These are phyloP conservation scores for Colletotrichum musicola DNA, from an alignment of 2,329 filamentous ascomycete genomes.

Conservation along the genomic window DNA sequence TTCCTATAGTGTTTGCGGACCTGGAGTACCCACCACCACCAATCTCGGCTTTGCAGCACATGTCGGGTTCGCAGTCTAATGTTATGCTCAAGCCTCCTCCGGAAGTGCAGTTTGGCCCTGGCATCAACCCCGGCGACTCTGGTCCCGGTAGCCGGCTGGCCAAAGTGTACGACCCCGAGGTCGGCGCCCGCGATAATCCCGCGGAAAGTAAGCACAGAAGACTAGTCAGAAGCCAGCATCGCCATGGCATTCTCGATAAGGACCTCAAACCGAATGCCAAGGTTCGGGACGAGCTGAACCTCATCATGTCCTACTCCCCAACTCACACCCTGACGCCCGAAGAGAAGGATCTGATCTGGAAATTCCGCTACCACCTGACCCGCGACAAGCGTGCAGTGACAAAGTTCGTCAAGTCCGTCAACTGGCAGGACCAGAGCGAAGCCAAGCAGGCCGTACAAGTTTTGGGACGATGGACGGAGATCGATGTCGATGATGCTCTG, in stretches of 20 bases:
- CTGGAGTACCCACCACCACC: constrained; percentile 91
- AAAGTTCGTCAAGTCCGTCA: constrained; percentile 98
- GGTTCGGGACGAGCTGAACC: constrained; percentile 92
- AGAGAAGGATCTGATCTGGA: constrained; percentile 97
- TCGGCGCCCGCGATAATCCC: constrained; percentile 89
- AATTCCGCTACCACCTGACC: constrained; percentile 94
- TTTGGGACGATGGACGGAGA: constrained; percentile 93
- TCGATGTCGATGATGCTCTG: constrained; percentile 95
- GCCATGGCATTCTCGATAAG: constrained; percentile 93
- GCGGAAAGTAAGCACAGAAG: constrained; percentile 95
- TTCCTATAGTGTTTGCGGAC: constrained; percentile 94
- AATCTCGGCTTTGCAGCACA: constrained; percentile 79
- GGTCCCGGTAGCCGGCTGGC: constrained; percentile 74
- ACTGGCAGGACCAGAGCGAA: constrained; percentile 90
- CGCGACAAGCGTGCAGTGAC: constrained; percentile 93
- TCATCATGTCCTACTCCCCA: constrained; percentile 91
- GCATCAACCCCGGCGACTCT: constrained; percentile 77
- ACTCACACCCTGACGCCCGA: constrained; percentile 89
- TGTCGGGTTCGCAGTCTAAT: constrained; percentile 73
- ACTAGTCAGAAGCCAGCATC: constrained; percentile 87
- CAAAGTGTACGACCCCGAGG: constrained; percentile 92
- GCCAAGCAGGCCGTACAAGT: constrained; percentile 90
- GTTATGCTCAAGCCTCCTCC: constrained; percentile 83
- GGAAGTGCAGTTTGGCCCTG: constrained; percentile 90
- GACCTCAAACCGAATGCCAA: constrained; percentile 97